Conservation (phyloP, 345 rosid genomes). For the Durio zibethinus region DNA sequence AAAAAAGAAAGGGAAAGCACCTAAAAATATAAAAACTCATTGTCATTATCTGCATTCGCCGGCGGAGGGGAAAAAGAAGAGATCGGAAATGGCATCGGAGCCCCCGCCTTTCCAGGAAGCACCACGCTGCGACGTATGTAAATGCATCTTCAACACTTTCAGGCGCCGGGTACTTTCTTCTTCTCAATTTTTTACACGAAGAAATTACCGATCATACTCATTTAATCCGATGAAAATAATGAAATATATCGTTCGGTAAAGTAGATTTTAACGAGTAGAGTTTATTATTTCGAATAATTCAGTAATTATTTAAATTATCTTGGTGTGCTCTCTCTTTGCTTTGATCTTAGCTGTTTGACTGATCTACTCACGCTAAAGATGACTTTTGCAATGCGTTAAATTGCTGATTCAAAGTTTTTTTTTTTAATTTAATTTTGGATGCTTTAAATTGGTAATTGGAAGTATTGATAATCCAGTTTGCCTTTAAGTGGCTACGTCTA, state of each 20-base stretch:
- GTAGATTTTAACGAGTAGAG: background rate
- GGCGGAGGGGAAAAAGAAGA: background rate
- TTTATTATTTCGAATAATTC: background rate
- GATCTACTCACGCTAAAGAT: background rate
- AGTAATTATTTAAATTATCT: background rate
- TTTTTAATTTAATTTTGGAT: background rate
- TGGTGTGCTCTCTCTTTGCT: background rate
- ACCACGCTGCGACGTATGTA: slow-evolving; percentile 67
- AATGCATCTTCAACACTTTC: slow-evolving; percentile 77
- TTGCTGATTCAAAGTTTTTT: background rate
- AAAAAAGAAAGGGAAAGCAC: background rate
- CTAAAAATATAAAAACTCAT: background rate
- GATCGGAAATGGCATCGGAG: slow-evolving; percentile 40
- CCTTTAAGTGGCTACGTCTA: background rate
- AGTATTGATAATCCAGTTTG: background rate
- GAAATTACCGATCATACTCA: background rate
- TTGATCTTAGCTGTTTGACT: slow-evolving; percentile 12
- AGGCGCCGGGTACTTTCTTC: slow-evolving; percentile 52
- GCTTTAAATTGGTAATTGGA: background rate
- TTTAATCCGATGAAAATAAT: background rate
- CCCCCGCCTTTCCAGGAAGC: slow-evolving; percentile 74
- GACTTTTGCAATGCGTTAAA: background rate
- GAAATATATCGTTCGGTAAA: background rate
- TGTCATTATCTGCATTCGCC: background rate
- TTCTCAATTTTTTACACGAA: background rate